phyloP scores from a whole-genome alignment of 441 rosid genomes.

The Arabidopsis lyrata region DNA sequence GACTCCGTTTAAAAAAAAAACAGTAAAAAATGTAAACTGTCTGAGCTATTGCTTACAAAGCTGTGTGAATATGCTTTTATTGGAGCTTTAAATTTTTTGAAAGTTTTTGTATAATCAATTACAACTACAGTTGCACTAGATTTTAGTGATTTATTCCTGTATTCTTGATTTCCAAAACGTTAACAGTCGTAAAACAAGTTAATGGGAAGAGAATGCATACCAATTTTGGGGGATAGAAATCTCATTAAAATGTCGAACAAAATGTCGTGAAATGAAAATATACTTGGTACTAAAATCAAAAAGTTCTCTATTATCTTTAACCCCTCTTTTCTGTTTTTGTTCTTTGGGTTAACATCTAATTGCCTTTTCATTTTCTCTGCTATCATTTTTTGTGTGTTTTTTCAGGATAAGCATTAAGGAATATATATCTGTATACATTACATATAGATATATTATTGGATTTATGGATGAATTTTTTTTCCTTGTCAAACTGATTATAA shows the following conservation, averaged over 20 bases:
- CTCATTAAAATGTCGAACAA: not conserved
- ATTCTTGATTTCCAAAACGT: not conserved
- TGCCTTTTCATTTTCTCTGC: not conserved
- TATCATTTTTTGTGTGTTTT: not conserved
- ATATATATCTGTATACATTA: not conserved
- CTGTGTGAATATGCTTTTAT: constrained; percentile 33
- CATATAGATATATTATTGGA: not conserved
- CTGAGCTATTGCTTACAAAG: constrained; percentile 9
- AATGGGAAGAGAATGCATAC: not conserved
- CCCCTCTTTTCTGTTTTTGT: too few relatives aligned
- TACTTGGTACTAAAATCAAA: not conserved
- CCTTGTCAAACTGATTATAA: too few relatives aligned
- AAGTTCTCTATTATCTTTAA: not conserved
- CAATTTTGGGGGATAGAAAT: not conserved
- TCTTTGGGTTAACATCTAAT: not conserved
- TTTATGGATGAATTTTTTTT: not conserved
- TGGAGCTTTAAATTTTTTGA: not conserved
- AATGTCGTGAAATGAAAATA: not conserved
- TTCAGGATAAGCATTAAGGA: not conserved
- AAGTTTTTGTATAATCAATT: not conserved
- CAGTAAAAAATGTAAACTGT: not conserved
- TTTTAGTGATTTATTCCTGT: not conserved
- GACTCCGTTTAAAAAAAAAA: constrained; percentile 29
- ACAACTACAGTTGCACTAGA: not conserved
- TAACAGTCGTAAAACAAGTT: not conserved